These are phyloP conservation scores for Carex scoparia DNA, from an alignment of 176 grass and related monocot genomes.

Conservation along the genomic window DNA sequence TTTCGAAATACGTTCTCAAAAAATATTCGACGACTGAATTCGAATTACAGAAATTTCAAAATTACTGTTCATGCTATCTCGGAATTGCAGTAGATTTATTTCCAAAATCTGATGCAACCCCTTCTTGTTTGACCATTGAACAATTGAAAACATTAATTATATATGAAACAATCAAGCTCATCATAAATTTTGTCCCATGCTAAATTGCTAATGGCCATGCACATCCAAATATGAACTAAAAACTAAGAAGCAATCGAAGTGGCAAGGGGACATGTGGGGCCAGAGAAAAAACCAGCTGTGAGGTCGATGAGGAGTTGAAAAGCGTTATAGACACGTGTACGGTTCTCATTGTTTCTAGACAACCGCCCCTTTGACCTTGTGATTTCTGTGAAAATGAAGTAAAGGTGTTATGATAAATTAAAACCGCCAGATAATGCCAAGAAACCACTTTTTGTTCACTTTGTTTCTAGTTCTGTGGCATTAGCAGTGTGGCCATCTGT, in stretches of 20 bases:
- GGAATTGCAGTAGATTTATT: too few species aligned
- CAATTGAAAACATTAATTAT: conserved; percentile 10
- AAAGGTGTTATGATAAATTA: not conserved
- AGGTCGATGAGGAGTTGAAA: not conserved
- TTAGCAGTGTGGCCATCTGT: not conserved
- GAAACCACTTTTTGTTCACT: not conserved
- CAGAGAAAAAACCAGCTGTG: not conserved
- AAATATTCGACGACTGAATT: too few species aligned
- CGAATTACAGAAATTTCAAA: too few species aligned
- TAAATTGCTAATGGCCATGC: not conserved
- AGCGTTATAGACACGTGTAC: not conserved
- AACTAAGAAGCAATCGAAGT: not conserved
- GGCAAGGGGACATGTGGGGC: not conserved
- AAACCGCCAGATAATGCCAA: not conserved
- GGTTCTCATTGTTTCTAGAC: not conserved
- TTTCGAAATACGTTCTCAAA: too few species aligned
- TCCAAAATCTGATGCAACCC: not conserved
- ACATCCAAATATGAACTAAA: not conserved
- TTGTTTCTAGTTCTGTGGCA: not conserved
- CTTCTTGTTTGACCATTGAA: not conserved
- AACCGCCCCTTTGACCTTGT: not conserved
- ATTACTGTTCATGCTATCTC: too few species aligned
- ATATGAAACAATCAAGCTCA: not conserved
- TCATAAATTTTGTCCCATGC: not conserved
- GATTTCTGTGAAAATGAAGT: not conserved